Evolutionary conservation across 306 rosid species (phyloP).

Genomic region (Neltuma alba): DNA sequence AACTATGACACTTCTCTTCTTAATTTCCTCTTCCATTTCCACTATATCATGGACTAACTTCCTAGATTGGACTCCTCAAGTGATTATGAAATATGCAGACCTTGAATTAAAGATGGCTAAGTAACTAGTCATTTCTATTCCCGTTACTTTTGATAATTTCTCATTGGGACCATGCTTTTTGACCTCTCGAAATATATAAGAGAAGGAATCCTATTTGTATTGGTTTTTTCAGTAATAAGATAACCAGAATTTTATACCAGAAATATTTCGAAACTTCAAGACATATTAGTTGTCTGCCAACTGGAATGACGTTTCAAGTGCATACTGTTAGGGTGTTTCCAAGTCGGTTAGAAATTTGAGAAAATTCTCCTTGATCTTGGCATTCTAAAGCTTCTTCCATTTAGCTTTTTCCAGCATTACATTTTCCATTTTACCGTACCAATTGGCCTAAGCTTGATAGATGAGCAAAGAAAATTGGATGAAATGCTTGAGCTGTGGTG

Average conservation of each 20-base stretch:
- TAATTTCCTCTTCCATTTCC: constrained; percentile 14
- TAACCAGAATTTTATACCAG: neutral
- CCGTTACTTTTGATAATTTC: constrained; percentile 6
- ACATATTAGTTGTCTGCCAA: constrained; percentile 20
- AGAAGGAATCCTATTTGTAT: neutral
- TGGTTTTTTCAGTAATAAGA: neutral
- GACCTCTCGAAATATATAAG: neutral
- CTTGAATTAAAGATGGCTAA: constrained; percentile 19
- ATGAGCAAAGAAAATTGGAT: constrained; percentile 14
- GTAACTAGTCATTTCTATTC: constrained; percentile 25
- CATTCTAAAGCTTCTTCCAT: constrained; percentile 21
- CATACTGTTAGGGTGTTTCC: constrained; percentile 3
- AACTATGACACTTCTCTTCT: neutral
- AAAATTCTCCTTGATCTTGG: neutral
- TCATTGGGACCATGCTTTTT: constrained; percentile 12
- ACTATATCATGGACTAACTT: neutral
- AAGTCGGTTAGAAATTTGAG: constrained; percentile 24
- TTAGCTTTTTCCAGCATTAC: constrained; percentile 16
- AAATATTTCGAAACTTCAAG: neutral
- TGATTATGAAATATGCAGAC: constrained; percentile 7
- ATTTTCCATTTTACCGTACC: neutral
- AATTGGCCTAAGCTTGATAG: constrained; percentile 18
- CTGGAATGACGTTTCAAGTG: neutral
- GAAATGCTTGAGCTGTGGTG: constrained; percentile 16
- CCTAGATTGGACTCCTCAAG: constrained; percentile 1